Base-by-base conservation (phyloP, 1,139 yeast species). In the Spencermartinsiella ligniputridi region DNA sequence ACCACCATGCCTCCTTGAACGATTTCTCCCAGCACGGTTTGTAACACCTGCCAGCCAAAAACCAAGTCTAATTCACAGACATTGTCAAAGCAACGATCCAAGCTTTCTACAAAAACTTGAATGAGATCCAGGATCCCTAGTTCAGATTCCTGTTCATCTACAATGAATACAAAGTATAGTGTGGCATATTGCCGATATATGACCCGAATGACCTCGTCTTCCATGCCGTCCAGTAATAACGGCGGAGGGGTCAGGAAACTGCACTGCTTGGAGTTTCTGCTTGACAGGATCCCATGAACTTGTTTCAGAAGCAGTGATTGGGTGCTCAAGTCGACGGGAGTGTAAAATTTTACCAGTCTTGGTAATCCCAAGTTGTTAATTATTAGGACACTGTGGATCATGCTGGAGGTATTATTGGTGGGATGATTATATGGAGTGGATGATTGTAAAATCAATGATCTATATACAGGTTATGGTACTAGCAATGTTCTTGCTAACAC, bases 1-100 rank as follows among this genome's bases (percentile, higher is more conserved):
- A 94, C 87, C n/a, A 92, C 98, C 95, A 94, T 83, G 0, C 99
- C 99, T 22, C 97, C 98, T 62, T 92, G 98, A 1, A 92, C 84
- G 35, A 92, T 85, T 58, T 94, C 97, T 29, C 64, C 66, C 45
- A 92, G 67, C 3, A 92, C 97, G 1, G 96, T 84, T 60, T 92
- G 95, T 36, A 92, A 69, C 12, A 89, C 95, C 64, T 92, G 97
- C 97, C 97, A 92, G 20, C 97, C 97, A 52, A 89, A 90, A 19
- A 94, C 97, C 55, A 92, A 72, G 64, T 92, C 98, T 53, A 92
- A 73, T 62, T 92, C 99, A 64, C 97, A 90, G 4, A 92, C 99
- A 57, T 90, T 90, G 52, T 82, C 81, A 66, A 92, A 92, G 64
- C 98, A 92, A 51, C 84, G 79, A 62, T 92, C 97, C 51, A 92